phyloP scores from a whole-genome alignment of 2,329 filamentous ascomycete genomes.

The Pestalotiopsis sp. region DNA sequence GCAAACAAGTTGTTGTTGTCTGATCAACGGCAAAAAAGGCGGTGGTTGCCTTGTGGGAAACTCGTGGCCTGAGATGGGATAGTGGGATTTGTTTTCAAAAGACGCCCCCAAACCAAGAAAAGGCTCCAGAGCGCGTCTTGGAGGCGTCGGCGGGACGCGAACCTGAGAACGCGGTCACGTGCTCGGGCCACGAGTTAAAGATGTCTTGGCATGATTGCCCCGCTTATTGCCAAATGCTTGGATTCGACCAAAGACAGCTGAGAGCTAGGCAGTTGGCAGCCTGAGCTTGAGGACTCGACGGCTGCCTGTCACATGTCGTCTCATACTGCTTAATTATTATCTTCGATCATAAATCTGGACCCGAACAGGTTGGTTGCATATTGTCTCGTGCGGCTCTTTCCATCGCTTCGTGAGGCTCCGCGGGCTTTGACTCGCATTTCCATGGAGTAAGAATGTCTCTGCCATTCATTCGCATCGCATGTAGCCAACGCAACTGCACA shows the following conservation, averaged over 20 bases:
- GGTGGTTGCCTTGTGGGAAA: conserved; percentile 1
- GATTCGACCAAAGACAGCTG: no score
- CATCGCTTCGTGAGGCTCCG: no score
- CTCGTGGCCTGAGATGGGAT: neutral
- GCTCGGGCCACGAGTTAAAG: neutral
- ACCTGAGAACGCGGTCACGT: neutral
- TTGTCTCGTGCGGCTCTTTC: no score
- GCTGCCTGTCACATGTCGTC: no score
- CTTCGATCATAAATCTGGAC: no score
- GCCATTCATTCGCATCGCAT: neutral
- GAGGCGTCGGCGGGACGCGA: neutral
- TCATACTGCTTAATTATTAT: no score
- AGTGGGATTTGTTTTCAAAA: neutral
- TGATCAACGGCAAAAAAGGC: neutral
- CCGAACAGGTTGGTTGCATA: no score
- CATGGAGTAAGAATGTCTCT: no score
- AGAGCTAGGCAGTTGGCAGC: no score
- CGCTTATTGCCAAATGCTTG: neutral
- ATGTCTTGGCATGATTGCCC: neutral
- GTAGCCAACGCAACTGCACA: neutral
- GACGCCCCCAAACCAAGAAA: neutral
- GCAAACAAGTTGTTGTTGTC: neutral
- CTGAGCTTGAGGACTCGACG: no score
- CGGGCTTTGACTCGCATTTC: no score
- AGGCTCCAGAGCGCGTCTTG: neutral